Base-by-base conservation (phyloP, 1,284 basidiomycete genomes). In the Tilletia indica region DNA sequence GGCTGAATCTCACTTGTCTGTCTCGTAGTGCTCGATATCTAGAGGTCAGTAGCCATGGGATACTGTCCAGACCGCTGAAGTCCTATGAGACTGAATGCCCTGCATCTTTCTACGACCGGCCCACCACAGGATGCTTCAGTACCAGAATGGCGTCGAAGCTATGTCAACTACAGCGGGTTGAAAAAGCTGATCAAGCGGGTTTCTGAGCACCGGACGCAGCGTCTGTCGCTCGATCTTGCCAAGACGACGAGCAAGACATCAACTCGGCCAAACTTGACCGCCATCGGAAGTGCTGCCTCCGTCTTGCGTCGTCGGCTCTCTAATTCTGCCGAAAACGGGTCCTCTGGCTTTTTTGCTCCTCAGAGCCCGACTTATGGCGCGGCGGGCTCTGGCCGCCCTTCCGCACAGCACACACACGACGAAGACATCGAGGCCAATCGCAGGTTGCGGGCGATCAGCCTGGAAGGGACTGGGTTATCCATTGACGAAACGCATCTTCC, bases 131-230 rank as follows among this genome's bases (percentile, higher is more conserved):
- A 81, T 63, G 80, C 81, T 68, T 76, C 74, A 0, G 82, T 80
- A 8, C 79, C 77, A 0, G 84, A 85, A 68, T 85, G 84, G 84
- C 72, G 74, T 49, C 75, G 76, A 54, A 83, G 81, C 14, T 85
- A 85, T 67, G 77, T 85, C 70, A 78, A 84, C 71, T 85, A 85
- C 68, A 74, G 77, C 34, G 81, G 81, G 16, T 77, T 85, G 49
- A 85, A 85, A 72, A 85, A 84, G 73, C 79, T 85, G 68, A 84
- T 85, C 77, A 84, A 85, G 72, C 76, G 77, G 1, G 83, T 83
- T 31, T 74, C 77, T 38, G 76, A 74, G 6, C 81, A 80, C 34
- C 68, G 69, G 14, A 39, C n/a, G 14, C 42, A 64, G 34, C 58
- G 69, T 25, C 47, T 70, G 14, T 45, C 47, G 12, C 51, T 58